phyloP scores from a whole-genome alignment of 2,329 filamentous ascomycete genomes.

The Aspergillus candidus region DNA sequence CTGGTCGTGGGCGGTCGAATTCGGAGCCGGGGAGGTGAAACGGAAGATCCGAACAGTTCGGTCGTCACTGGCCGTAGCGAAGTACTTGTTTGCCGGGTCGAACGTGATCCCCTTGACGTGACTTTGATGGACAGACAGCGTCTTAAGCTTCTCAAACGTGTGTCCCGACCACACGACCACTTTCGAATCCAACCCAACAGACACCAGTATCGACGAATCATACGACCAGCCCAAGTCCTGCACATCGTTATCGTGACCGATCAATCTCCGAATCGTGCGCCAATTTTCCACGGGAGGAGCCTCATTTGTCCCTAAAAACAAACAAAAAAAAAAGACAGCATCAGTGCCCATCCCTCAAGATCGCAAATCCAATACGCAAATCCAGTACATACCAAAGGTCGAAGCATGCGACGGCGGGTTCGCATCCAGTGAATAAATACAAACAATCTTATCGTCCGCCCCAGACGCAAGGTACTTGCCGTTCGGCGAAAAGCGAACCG shows the following conservation, averaged over 20 bases:
- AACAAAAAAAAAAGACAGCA: background rate
- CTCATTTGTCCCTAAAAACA: slow-evolving; percentile 65
- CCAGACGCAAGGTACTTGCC: slow-evolving; percentile 93
- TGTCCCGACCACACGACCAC: slow-evolving; percentile 97
- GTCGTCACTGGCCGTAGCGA: slow-evolving; percentile 95
- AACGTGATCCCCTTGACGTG: slow-evolving; percentile 99
- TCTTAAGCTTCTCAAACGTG: slow-evolving; percentile 97
- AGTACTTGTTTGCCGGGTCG: slow-evolving; percentile 98
- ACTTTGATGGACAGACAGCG: slow-evolving; percentile 84
- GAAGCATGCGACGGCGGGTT: slow-evolving; percentile 69
- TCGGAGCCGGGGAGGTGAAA: slow-evolving; percentile 84
- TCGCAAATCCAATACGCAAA: background rate
- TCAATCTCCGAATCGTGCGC: slow-evolving; percentile 88
- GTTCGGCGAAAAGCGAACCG: slow-evolving; percentile 92
- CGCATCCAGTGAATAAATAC: slow-evolving; percentile 86
- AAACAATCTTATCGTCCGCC: slow-evolving; percentile 98
- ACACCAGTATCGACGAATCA: slow-evolving; percentile 92
- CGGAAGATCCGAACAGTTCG: slow-evolving; percentile 94
- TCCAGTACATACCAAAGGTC: slow-evolving; percentile 62
- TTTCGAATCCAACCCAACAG: slow-evolving; percentile 94
- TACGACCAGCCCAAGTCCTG: slow-evolving; percentile 96
- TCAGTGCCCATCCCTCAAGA: slow-evolving; percentile 2
- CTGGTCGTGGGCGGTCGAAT: slow-evolving; percentile 90
- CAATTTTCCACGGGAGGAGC: slow-evolving; percentile 93
- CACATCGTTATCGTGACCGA: slow-evolving; percentile 97